Percentiles rank a stretch among this genome's conserved stretches.
These are phyloP conservation scores for Orbilia brochopaga DNA, from an alignment of 2,329 filamentous ascomycete species.

Conservation along the genomic window DNA sequence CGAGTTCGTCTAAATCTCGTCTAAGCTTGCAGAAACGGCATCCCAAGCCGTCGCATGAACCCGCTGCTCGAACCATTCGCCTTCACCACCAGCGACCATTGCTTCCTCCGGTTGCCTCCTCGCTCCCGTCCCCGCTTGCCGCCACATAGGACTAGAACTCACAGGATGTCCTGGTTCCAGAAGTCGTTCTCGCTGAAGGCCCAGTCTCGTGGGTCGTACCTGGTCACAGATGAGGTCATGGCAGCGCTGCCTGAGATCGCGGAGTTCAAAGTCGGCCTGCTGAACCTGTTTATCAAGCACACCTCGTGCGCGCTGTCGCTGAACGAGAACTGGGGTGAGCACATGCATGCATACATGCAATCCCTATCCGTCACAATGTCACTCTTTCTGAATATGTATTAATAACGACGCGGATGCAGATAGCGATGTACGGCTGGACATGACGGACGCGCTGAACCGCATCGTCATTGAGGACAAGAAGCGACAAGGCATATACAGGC, in stretches of 20 bases:
- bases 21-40: not conserved
- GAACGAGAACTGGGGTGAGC: conserved; percentile 80
- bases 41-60: conserved; percentile 11
- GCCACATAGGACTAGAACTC: not conserved
- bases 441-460: conserved; percentile 90
- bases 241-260: conserved; percentile 77
- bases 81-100: conserved; percentile 14
- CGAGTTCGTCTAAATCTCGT: not conserved
- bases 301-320: conserved; percentile 87
- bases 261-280: conserved; percentile 80
- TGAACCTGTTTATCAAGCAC: conserved; percentile 94
- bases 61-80: conserved; percentile 3
- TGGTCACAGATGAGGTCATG: conserved; percentile 79
- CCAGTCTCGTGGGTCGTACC: conserved; percentile 80
- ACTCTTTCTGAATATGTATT: conserved; percentile 1
- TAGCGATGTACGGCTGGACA: conserved; percentile 82
- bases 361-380: not conserved
- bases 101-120: conserved; percentile 3
- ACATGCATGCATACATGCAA: conserved; percentile 58
- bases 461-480: conserved; percentile 83
- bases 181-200: conserved; percentile 81
- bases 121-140: not conserved
- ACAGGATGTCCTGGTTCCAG: conserved; percentile 75
- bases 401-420: conserved; percentile 23
- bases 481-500: conserved; percentile 77